Base-by-base conservation (phyloP, 371 early-diverging fungal genomes). In the Mortierella sp. region DNA sequence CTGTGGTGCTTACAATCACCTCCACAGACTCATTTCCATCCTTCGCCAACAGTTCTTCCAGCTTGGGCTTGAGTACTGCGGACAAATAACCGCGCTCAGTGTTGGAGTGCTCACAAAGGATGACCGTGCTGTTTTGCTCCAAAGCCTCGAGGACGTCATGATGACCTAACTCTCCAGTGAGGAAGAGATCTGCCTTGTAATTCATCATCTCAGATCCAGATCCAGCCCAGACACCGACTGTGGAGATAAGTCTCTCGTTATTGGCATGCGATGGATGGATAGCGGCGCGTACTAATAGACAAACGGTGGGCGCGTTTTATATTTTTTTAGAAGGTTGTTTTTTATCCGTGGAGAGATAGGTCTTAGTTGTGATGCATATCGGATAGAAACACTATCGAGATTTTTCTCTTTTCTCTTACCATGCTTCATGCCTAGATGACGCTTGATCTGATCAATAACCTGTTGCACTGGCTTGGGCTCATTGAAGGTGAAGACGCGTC, bases 161-260 rank as follows among this genome's bases (percentile, higher is more conserved):
- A 70, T 97, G 98, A 15, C 89, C 86, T 88, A 97, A 92, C 81
- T 98, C 98, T 26, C 99, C 99, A n/a, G 99, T 95, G 34, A 97
- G 86, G 68, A 89, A 92, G 46, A 99, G 69, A 62, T 95, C 95
- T 4, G 90, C 72, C 19, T 65, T 56, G 39, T 78, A 59, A 39
- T 51, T 57, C 63, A 78, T 37, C 51, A 84, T 50, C 31, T 60
- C 64, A 15, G 72, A 72, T 46, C 86, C 98, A 1, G 97, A 95
- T 17, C 98, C 99, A 5, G 97, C 97, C 80, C 98, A 99, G 44
- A 98, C 94, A 15, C 95, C 98, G 6, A 99, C 90, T 0, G 89
- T 90, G 37, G 82, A 69, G 47, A 97, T 89, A 26, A 86, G 58
- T 43, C 69, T 63, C 23, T 69, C 61, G n/a, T 75, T 69, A 14